Evolutionary conservation across 352 stramenopile species (phyloP).

Genomic region (Phytophthora pinifolia): DNA sequence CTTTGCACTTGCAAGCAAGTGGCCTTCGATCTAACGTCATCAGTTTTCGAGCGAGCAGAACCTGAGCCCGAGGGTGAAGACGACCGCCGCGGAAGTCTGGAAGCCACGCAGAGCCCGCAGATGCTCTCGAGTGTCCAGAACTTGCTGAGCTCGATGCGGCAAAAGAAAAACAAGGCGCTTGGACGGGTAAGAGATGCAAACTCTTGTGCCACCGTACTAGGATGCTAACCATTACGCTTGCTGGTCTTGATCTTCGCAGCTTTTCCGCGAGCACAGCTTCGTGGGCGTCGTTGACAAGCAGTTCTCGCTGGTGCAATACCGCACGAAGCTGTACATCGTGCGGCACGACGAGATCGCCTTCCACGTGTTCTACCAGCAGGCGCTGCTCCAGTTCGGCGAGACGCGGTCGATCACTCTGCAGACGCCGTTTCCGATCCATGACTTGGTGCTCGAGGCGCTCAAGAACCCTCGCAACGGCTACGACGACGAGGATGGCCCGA

Average conservation of each 20-base stretch:
- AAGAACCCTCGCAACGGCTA: slow-evolving; percentile 81
- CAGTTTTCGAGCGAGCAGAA: slow-evolving; percentile 18
- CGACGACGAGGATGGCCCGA: slow-evolving; percentile 75
- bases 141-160: slow-evolving; percentile 48
- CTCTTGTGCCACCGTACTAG: not conserved
- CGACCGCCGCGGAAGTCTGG: slow-evolving; percentile 38
- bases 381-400: slow-evolving; percentile 63
- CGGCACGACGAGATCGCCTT: slow-evolving; percentile 89
- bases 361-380: slow-evolving; percentile 96
- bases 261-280: slow-evolving; percentile 93
- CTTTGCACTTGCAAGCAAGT: not conserved
- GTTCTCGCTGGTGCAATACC: slow-evolving; percentile 94
- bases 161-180: slow-evolving; percentile 62
- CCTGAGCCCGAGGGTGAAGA: slow-evolving; percentile 25
- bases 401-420: slow-evolving; percentile 59
- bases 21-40: not conserved
- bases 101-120: slow-evolving; percentile 59
- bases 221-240: slow-evolving; percentile 1
- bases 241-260: slow-evolving; percentile 34
- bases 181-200: slow-evolving; percentile 41
- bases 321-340: slow-evolving; percentile 95
- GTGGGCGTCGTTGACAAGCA: slow-evolving; percentile 91
- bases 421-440: slow-evolving; percentile 57
- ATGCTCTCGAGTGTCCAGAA: slow-evolving; percentile 81
- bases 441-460: slow-evolving; percentile 71